phyloP scores from a whole-genome alignment of 176 grass and related monocot species.

The Oryza nivara region DNA sequence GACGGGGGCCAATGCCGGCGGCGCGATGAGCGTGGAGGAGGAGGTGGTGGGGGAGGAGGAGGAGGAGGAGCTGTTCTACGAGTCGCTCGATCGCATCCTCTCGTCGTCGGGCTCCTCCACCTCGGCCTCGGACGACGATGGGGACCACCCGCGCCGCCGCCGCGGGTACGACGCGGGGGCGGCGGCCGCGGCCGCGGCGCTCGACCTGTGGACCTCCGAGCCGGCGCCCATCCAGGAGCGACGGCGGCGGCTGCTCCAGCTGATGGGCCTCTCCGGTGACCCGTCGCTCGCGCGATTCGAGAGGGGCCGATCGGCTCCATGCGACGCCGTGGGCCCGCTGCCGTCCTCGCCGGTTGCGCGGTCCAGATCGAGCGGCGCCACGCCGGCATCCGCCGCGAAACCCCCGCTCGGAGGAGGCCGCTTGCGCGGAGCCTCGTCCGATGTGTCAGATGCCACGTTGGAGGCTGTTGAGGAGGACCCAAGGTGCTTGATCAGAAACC shows the following conservation, averaged over 20 bases:
- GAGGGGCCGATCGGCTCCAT: constrained; percentile 42
- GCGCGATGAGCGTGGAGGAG: constrained; percentile 75
- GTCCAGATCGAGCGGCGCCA: constrained; percentile 61
- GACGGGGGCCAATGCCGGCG: constrained; percentile 51
- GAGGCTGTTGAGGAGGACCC: constrained; percentile 57
- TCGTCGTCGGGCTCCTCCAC: constrained; percentile 91
- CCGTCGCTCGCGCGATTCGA: constrained; percentile 46
- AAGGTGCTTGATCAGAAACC: constrained; percentile 83
- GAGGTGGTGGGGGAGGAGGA: constrained; percentile 51
- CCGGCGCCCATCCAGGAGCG: constrained; percentile 73
- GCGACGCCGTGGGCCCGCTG: neutral
- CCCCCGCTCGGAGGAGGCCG: constrained; percentile 49
- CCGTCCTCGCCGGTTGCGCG: constrained; percentile 35
- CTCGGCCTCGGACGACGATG: constrained; percentile 74
- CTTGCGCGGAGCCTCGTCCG: constrained; percentile 42
- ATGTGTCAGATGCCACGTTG: constrained; percentile 52
- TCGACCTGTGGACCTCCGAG: constrained; percentile 83
- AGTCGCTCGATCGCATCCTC: constrained; percentile 92
- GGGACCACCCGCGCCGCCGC: constrained; percentile 42
- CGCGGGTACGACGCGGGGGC: constrained; percentile 48
- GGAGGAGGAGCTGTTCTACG: constrained; percentile 73
- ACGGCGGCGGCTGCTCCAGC: constrained; percentile 64
- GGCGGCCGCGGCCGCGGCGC: constrained; percentile 38
- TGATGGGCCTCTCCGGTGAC: constrained; percentile 64
- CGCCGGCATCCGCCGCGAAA: constrained; percentile 33